Evolutionary conservation across 2,329 filamentous ascomycete species (phyloP), one percentile per base, ranked within the genome.

Genomic region (Sarocladium kiliense): DNA sequence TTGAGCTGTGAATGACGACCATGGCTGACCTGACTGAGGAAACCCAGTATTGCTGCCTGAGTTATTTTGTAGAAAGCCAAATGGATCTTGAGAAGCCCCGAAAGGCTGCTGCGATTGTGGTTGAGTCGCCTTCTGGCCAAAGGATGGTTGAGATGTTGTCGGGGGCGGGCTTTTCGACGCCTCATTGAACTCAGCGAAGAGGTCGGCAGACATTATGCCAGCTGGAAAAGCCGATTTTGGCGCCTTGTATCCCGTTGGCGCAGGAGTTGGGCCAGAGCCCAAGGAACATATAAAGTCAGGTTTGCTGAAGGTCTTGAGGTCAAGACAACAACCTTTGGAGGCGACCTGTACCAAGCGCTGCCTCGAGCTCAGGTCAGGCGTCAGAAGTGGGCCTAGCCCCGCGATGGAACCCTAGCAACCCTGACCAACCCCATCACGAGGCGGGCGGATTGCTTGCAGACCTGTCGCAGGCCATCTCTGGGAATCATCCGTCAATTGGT

Each of bases 141-240:
- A 50, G 44, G 55, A 27, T 39, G 55, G 27, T 14, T 51, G 47
- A 36, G 30, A 36, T 18, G 27, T 27, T 3, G 3, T 30, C 23
- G 36, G 62, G 27, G 71, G 63, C 56, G 67, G 59, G 58, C 64
- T 66, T 55, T 65, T 68, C 54, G 78, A 74, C 60, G 75, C 71
- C 62, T 71, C 74, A 63, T 79, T 81, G 61, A 87, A 85, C 60
- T 83, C 80, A 55, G 82, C 83, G 64, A 86, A 83, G 56, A 87
- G 77, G 68, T 86, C 82, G 58, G 82, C 81, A 61, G 84, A 87
- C 83, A 86, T 87, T 58, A 34, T 65, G 57, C 23, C 34, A n/a
- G 18, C 7, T 25, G 47, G 6, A 16, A n/a, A 21, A 26, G 44
- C 10, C 47, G 12, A 21, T n/a, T 4, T 14, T 10, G 11, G 47